Evolutionary conservation across 805 yeast genomes (phyloP).

Genomic region (Sporopachydermia quercuum): DNA sequence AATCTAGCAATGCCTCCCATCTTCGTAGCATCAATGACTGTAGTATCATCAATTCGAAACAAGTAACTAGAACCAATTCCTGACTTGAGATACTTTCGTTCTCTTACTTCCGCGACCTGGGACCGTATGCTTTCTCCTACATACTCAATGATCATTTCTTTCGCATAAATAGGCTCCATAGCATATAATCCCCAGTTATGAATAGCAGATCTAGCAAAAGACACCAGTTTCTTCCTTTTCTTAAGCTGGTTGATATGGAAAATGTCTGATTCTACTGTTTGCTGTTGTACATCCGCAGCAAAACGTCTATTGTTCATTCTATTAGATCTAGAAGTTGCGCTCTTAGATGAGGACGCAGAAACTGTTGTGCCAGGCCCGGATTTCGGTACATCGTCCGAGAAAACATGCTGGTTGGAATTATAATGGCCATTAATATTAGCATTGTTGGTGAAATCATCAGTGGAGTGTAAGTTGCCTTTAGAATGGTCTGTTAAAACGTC

Average conservation of each 20-base stretch:
- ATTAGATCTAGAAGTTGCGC: constrained; percentile 29
- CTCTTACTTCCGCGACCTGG: constrained; percentile 88
- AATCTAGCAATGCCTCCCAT: constrained; percentile 95
- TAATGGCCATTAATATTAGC: too few relatives aligned
- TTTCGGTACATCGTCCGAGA: neutral
- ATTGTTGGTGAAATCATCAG: too few relatives aligned
- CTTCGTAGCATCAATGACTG: constrained; percentile 94
- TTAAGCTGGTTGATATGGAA: constrained; percentile 75
- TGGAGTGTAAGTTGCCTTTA: neutral
- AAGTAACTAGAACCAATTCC: constrained; percentile 94
- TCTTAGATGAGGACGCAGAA: neutral
- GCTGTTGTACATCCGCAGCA: constrained; percentile 80
- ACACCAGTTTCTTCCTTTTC: constrained; percentile 83
- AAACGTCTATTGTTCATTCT: constrained; percentile 78
- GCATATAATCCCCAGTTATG: constrained; percentile 99
- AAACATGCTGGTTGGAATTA: too few relatives aligned
- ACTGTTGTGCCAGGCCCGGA: neutral
- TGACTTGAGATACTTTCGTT: constrained; percentile 65
- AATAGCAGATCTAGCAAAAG: constrained; percentile 93
- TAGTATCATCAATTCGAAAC: constrained; percentile 83
- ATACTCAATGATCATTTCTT: constrained; percentile 95
- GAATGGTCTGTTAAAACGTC: constrained; percentile 5
- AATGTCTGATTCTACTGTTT: constrained; percentile 67
- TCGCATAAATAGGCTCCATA: constrained; percentile 85
- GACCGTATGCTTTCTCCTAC: constrained; percentile 92